phyloP scores from a whole-genome alignment of 345 rosid species.

The Murraya koenigii region DNA sequence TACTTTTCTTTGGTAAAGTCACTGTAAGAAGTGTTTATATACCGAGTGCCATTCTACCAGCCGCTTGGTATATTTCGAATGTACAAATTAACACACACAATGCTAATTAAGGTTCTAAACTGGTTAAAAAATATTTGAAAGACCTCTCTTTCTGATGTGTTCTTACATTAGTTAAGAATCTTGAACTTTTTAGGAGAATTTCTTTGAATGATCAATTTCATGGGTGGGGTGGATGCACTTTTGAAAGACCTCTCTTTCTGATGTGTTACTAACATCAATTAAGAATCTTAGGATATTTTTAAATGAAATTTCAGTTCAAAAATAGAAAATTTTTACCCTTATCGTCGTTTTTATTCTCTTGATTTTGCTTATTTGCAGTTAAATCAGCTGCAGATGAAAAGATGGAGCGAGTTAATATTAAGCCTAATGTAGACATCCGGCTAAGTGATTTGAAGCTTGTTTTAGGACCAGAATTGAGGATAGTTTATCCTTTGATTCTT shows the following conservation, averaged over 20 bases:
- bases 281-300: background rate
- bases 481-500: slow-evolving; percentile 87
- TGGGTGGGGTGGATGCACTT: too few relatives aligned
- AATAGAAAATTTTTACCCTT: background rate
- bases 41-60: background rate
- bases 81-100: background rate
- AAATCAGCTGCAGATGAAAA: slow-evolving; percentile 67
- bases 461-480: slow-evolving; percentile 90
- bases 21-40: background rate
- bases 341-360: background rate
- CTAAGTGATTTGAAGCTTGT: slow-evolving; percentile 87
- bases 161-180: background rate
- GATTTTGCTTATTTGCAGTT: slow-evolving; percentile 40
- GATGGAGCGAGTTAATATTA: slow-evolving; percentile 57
- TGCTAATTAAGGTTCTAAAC: background rate
- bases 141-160: background rate
- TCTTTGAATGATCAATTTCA: too few relatives aligned
- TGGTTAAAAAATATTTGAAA: background rate
- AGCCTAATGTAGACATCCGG: slow-evolving; percentile 81
- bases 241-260: background rate
- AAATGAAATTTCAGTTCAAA: background rate
- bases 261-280: background rate
- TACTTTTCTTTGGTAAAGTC: background rate
- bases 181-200: too few relatives aligned
- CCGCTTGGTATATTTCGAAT: background rate